phyloP scores from a whole-genome alignment of 2,329 filamentous ascomycete genomes.

The Podosphaera leucotricha region DNA sequence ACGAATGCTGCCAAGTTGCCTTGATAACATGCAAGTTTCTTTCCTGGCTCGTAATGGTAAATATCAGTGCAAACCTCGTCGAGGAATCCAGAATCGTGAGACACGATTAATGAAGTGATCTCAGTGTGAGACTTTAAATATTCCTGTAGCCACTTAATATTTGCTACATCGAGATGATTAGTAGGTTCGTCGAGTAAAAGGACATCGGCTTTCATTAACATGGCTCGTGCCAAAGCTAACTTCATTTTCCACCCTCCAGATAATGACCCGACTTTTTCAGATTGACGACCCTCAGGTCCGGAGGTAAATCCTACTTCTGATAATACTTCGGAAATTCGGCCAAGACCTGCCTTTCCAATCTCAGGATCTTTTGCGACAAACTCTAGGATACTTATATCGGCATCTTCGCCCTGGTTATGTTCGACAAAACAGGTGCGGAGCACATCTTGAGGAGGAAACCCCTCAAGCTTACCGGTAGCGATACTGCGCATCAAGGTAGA shows the following conservation, averaged over 20 bases:
- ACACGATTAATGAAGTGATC: slow-evolving; percentile 92
- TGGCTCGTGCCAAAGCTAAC: slow-evolving; percentile 79
- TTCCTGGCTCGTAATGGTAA: slow-evolving; percentile 88
- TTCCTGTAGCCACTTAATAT: slow-evolving; percentile 86
- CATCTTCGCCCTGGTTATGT: slow-evolving; percentile 96
- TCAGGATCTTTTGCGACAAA: slow-evolving; percentile 79
- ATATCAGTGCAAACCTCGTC: slow-evolving; percentile 97
- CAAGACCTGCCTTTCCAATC: slow-evolving; percentile 52
- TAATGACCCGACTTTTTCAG: slow-evolving; percentile 74
- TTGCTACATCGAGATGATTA: slow-evolving; percentile 90
- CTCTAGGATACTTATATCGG: slow-evolving; percentile 83
- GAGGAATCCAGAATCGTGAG: slow-evolving; percentile 92
- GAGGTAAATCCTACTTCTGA: slow-evolving; percentile 83
- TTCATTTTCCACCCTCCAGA: slow-evolving; percentile 99
- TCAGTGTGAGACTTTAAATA: slow-evolving; percentile 92
- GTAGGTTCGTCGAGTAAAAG: slow-evolving; percentile 94
- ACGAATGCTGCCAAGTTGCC: slow-evolving; percentile 72
- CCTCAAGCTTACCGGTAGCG: slow-evolving; percentile 83
- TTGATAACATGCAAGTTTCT: slow-evolving; percentile 77
- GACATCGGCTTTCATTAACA: slow-evolving; percentile 93
- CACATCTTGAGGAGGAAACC: slow-evolving; percentile 79
- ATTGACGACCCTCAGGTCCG: slow-evolving; percentile 71
- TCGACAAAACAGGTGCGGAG: slow-evolving; percentile 95
- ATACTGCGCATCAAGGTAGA: slow-evolving; percentile 98
- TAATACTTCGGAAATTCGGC: slow-evolving; percentile 65